Conservation (phyloP, 2,329 filamentous ascomycete genomes). For the Trichoderma polysporum region DNA sequence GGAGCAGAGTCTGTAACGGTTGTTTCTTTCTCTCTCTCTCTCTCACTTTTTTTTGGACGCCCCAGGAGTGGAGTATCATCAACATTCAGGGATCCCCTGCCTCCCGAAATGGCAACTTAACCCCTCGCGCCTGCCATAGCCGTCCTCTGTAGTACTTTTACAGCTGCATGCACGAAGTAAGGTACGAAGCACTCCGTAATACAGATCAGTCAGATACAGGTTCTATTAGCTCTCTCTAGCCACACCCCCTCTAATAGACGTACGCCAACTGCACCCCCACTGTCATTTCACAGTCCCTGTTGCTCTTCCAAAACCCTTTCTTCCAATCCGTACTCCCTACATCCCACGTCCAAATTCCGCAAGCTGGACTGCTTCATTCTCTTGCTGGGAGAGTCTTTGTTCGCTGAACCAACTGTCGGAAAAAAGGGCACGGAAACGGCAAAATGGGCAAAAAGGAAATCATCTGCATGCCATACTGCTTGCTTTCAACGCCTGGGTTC, state of each 20-base stretch:
- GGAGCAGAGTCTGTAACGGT: not conserved
- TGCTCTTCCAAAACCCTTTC: not conserved
- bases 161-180: not conserved
- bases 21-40: too few species aligned
- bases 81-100: conserved; percentile 7
- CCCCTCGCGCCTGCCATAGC: not conserved
- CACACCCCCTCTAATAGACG: not conserved
- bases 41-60: conserved; percentile 2
- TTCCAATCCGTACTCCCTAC: not conserved
- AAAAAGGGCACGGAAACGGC: not conserved
- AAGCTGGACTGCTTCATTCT: not conserved
- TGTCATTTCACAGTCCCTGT: not conserved
- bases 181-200: not conserved
- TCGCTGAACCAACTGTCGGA: not conserved
- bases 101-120: conserved; percentile 12
- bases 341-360: not conserved
- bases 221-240: not conserved
- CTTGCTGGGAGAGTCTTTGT: not conserved
- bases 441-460: too few species aligned
- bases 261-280: not conserved
- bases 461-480: not conserved
- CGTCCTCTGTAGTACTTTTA: not conserved
- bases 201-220: not conserved
- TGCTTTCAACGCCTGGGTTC: not conserved
- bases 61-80: not conserved